Evolutionary conservation across 768 basidiomycete species (phyloP).

Genomic region (Boletus barrowsii): DNA sequence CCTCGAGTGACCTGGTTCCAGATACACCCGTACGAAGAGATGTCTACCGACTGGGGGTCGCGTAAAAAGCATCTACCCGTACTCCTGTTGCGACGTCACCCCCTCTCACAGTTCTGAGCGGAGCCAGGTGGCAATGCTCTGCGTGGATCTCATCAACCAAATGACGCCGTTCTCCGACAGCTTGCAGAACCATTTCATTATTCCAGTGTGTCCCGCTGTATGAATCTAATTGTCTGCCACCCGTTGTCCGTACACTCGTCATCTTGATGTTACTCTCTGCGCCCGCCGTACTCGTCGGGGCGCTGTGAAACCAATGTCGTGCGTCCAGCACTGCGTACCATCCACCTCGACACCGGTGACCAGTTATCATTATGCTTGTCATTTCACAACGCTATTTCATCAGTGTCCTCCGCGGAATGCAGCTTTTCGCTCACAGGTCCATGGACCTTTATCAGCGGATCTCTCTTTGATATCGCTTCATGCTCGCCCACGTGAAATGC

Average conservation of each 20-base stretch:
- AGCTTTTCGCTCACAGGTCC: slow-evolving; percentile 4
- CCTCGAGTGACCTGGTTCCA: slow-evolving; percentile 15
- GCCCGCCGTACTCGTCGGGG: slow-evolving; percentile 22
- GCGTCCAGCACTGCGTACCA: not conserved
- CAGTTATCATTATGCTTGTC: not conserved
- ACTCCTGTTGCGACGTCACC: slow-evolving; percentile 9
- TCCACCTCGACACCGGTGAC: slow-evolving; percentile 2
- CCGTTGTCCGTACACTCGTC: slow-evolving; percentile 23
- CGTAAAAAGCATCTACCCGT: slow-evolving; percentile 24
- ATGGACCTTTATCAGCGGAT: slow-evolving; percentile 28
- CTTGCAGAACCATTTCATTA: slow-evolving; percentile 28
- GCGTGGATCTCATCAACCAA: slow-evolving; percentile 24
- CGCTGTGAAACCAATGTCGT: slow-evolving; percentile 1
- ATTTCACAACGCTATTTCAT: not conserved
- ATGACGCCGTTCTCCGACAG: slow-evolving; percentile 24
- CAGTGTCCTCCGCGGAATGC: not conserved
- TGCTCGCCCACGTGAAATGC: slow-evolving; percentile 15
- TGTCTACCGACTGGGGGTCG: slow-evolving; percentile 48
- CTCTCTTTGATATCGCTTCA: slow-evolving; percentile 25
- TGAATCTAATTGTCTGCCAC: slow-evolving; percentile 30
- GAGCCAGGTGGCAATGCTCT: slow-evolving; percentile 8
- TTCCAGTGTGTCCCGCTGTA: slow-evolving; percentile 19
- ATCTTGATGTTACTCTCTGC: slow-evolving; percentile 11
- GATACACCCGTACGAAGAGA: slow-evolving; percentile 59
- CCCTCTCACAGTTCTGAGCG: slow-evolving; percentile 5